These are phyloP conservation scores for Colletotrichum orbiculare DNA, from an alignment of 2,329 filamentous ascomycete genomes.

Conservation along the genomic window DNA sequence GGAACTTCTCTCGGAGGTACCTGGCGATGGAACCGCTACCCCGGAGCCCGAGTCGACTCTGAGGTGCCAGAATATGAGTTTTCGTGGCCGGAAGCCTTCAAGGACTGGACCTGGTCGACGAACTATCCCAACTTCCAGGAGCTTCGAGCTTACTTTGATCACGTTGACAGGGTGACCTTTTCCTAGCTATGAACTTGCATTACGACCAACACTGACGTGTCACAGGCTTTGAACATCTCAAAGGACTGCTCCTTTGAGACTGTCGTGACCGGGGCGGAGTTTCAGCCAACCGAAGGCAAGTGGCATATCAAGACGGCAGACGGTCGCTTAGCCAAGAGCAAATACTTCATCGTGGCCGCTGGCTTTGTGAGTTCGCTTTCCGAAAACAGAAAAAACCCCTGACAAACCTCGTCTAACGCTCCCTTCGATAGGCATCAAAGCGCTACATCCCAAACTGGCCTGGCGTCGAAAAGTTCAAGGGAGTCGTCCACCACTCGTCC, in stretches of 20 bases:
- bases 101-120: constrained; percentile 67
- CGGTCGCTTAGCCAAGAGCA: constrained; percentile 60
- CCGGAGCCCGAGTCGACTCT: constrained; percentile 64
- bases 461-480: constrained; percentile 69
- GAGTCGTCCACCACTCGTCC: constrained; percentile 68
- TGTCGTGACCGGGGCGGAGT: constrained; percentile 62
- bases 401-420: fast-evolving
- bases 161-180: constrained; percentile 60
- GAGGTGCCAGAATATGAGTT: constrained; percentile 65
- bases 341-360: constrained; percentile 63
- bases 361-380: constrained; percentile 56
- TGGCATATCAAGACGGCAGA: constrained; percentile 63
- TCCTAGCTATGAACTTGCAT: too few species aligned
- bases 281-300: constrained; percentile 56
- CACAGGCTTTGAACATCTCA: constrained; percentile 58
- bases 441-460: constrained; percentile 70
- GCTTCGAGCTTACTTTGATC: constrained; percentile 68
- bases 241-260: constrained; percentile 69
- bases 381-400: neutral
- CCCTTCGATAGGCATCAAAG: constrained; percentile 58
- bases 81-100: constrained; percentile 61
- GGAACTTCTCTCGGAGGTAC: constrained; percentile 62
- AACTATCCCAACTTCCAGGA: constrained; percentile 64
- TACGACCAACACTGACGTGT: neutral
- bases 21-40: constrained; percentile 69